A percentile compares a stretch with the other conserved stretches of the same genome.
These are phyloP conservation scores for Fragilaria radians DNA, from an alignment of 108 stramenopile genomes.

Conservation along the genomic window DNA sequence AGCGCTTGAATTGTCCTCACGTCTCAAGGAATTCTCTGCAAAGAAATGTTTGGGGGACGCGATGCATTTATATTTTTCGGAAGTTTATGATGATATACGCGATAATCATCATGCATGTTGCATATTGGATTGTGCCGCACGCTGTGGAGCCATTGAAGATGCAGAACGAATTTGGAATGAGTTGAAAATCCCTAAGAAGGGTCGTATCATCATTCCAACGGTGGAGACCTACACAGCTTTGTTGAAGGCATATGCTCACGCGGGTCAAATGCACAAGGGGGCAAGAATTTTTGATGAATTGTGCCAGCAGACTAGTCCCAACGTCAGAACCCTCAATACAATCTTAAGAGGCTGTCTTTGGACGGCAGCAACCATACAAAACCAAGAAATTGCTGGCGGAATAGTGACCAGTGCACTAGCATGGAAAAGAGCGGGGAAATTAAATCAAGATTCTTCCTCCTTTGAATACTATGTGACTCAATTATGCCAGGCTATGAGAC, in stretches of 20 bases:
- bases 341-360: conserved; percentile 77
- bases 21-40: conserved; percentile 53
- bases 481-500: conserved; percentile 62
- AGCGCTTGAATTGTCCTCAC: conserved; percentile 50
- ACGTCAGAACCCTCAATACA: conserved; percentile 79
- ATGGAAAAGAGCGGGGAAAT: conserved; percentile 28
- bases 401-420: conserved; percentile 61
- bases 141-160: conserved; percentile 67
- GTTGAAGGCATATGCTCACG: conserved; percentile 71
- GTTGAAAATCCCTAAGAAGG: conserved; percentile 2
- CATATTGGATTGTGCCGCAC: conserved; percentile 69
- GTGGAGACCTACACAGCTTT: conserved; percentile 73
- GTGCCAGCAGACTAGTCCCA: conserved; percentile 41
- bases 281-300: conserved; percentile 47
- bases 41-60: conserved; percentile 65
- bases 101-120: conserved; percentile 80
- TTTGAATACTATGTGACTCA: conserved; percentile 73
- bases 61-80: conserved; percentile 41
- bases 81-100: conserved; percentile 36
- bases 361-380: conserved; percentile 48
- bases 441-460: conserved; percentile 62
- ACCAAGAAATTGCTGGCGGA: conserved; percentile 51
- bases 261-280: conserved; percentile 61
- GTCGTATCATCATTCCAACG: conserved; percentile 8
- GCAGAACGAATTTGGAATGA: conserved; percentile 27